Base-by-base conservation (phyloP, 768 basidiomycete genomes). In the Lentinula edodes region DNA sequence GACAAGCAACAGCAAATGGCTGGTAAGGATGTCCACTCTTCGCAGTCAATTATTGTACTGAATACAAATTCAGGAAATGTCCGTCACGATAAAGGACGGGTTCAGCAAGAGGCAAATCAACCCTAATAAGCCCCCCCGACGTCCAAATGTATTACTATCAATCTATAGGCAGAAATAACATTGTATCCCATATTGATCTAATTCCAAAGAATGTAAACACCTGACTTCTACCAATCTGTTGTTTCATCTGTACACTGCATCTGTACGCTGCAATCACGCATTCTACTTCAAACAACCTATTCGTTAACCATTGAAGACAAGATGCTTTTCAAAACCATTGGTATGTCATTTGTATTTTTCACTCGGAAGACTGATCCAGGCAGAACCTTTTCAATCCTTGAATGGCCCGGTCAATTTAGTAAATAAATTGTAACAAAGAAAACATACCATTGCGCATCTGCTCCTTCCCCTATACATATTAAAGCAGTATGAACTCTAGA, bases 381-480 rank as follows among this genome's bases (percentile, higher is more conserved):
- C 51, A 89, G 79, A n/a, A 73, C 75, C 70, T 84, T 81, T 3
- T 85, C 80, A 18, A 87, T 79, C 86, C 87, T 88, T 58, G 8
- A 55, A 45, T 43, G 3, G 2, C 28, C 28, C 3, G 28, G 28
- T 28, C 28, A 28, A 28, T 28, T 28, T 28, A 3, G 3, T 28
- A 4, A 28, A 28, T 28, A 28, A 36, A 1, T 62, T 15, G 1
- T 34, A n/a, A 13, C 38, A n/a, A 3, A 62, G 28, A 3, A 15
- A 5, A 53, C 77, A 46, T 65, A 87, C 87, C 86, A 88, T 12
- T 80, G 64, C 23, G 83, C 80, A 65, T 87, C 86, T 4, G 86
- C 85, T 7, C 86, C 85, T 68, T 88, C 86, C 13, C 86, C 86
- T 48, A 89, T 88, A 66, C 86, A 87, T 36, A 89, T 82, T 32